Percentiles rank a stretch among this genome's conserved stretches.
Conservation (phyloP, 202 grass and related monocot species). For the Schoenoplectus tabernaemontani region DNA sequence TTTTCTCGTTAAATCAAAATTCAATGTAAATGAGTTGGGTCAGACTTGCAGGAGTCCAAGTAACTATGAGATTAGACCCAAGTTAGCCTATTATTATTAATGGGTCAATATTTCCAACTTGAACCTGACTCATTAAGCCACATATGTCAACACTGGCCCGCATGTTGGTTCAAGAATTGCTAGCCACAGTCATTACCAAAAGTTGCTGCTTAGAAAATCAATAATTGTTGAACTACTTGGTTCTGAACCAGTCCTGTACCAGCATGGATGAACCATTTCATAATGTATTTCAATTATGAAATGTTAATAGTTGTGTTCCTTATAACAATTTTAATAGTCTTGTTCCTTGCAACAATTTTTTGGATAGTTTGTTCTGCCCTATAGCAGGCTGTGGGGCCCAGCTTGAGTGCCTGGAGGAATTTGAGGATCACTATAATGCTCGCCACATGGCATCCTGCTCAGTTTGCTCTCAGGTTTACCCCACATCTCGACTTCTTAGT, state of each 20-base stretch:
- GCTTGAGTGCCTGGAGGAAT: slow-evolving; percentile 68
- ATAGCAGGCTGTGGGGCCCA: slow-evolving; percentile 69
- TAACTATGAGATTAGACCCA: background rate
- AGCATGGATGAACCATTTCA: background rate
- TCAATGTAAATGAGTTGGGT: background rate
- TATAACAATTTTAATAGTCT: too few relatives aligned
- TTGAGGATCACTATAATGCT: slow-evolving; percentile 80
- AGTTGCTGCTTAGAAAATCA: background rate
- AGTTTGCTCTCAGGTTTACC: slow-evolving; percentile 74
- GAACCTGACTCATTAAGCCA: too few relatives aligned
- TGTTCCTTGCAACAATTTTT: too few relatives aligned
- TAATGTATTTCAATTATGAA: background rate
- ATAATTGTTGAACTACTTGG: background rate
- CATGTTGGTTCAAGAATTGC: background rate
- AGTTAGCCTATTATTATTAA: background rate
- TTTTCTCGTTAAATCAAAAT: background rate
- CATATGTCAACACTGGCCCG: background rate
- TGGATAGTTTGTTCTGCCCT: slow-evolving; percentile 62
- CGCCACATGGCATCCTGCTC: slow-evolving; percentile 87
- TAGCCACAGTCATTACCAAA: background rate
- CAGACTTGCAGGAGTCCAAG: too few relatives aligned
- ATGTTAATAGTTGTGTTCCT: background rate
- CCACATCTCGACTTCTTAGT: slow-evolving; percentile 66
- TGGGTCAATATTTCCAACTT: background rate
- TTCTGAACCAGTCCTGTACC: background rate